Evolutionary conservation across 768 basidiomycete genomes (phyloP), one percentile per base, ranked within the genome.

Genomic region (Lentinula aciculospora): DNA sequence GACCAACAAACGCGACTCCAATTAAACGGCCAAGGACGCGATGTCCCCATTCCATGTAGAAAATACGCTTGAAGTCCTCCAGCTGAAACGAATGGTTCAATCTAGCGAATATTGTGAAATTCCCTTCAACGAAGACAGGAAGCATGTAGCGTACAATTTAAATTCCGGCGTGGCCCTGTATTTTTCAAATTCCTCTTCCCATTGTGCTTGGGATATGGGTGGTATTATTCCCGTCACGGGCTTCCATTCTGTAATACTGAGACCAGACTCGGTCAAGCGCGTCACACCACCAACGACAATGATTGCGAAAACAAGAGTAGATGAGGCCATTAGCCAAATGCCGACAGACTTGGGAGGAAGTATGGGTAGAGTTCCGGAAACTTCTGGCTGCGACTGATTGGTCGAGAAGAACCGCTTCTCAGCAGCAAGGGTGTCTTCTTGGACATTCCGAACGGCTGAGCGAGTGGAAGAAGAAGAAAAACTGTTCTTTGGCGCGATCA

Each of bases 31-130:
- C 97, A 53, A 98, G 84, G 54, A 96, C 74, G 42, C 97, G 90
- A 72, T 99, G 97, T 4, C 84, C 83, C 93, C 94, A 99, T 80
- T 99, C 97, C 96, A 94, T 95, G 74, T 88, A 89, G 72, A 94
- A 99, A 59, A 99, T 98, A 60, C 81, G 81, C 71, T 99, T 98
- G 78, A 99, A 99, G 66, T 98, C 89, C 28, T 85, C 78, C 57
- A 98, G 72, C 29, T 86, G 84, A 57, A 97, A 94, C 9, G 86
- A 84, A 59, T 92, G 88, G 69, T 99, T 99, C 61, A 94, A 74
- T 66, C 95, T 98, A 66, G 47, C 44, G 29, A 56, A 49, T 53
- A 62, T 59, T 50, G 34, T 42, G 28, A 46, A 57, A n/a, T 5
- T 32, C 7, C 36, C 15, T 55, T 37, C 36, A 31, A 34, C 23